Evolutionary conservation across 192 early-diverging fungal species (phyloP).

Genomic region (Coemansia sp.): DNA sequence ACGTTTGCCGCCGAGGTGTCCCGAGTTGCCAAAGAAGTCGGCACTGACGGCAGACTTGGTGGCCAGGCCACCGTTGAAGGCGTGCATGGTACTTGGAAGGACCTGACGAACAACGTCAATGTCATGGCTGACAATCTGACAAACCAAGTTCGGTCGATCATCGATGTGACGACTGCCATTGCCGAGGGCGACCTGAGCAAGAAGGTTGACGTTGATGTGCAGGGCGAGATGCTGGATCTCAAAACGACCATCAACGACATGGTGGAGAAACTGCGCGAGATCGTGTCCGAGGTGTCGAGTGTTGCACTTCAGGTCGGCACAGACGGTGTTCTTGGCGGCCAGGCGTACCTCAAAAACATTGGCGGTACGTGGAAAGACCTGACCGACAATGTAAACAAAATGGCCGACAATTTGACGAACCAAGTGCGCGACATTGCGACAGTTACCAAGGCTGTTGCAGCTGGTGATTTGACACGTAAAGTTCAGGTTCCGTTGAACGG

Average conservation of each 20-base stretch:
- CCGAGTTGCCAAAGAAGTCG: slow-evolving; percentile 67
- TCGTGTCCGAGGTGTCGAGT: slow-evolving; percentile 64
- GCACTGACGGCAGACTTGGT: no score
- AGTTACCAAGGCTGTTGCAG: slow-evolving; percentile 65
- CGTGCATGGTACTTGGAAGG: no score
- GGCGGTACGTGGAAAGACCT: slow-evolving; percentile 68
- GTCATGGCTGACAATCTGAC: no score
- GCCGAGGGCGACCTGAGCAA: no score
- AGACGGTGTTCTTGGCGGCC: slow-evolving; percentile 63
- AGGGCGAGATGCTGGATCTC: slow-evolving; percentile 62
- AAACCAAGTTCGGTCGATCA: no score
- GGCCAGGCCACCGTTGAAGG: no score
- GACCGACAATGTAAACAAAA: slow-evolving; percentile 69
- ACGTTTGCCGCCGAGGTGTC: slow-evolving; percentile 70
- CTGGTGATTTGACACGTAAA: slow-evolving; percentile 62
- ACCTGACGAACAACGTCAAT: no score
- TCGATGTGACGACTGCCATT: no score
- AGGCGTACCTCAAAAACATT: slow-evolving; percentile 59
- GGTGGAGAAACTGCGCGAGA: slow-evolving; percentile 63
- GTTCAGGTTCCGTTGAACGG: slow-evolving; percentile 58
- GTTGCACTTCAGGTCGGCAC: slow-evolving; percentile 68
- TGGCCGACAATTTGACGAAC: slow-evolving; percentile 64
- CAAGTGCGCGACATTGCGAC: slow-evolving; percentile 68
- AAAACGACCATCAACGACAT: slow-evolving; percentile 70
- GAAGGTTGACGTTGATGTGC: slow-evolving; percentile 53